Evolutionary conservation across 1,139 yeast genomes (phyloP).

Genomic region (Candida tropicalis): DNA sequence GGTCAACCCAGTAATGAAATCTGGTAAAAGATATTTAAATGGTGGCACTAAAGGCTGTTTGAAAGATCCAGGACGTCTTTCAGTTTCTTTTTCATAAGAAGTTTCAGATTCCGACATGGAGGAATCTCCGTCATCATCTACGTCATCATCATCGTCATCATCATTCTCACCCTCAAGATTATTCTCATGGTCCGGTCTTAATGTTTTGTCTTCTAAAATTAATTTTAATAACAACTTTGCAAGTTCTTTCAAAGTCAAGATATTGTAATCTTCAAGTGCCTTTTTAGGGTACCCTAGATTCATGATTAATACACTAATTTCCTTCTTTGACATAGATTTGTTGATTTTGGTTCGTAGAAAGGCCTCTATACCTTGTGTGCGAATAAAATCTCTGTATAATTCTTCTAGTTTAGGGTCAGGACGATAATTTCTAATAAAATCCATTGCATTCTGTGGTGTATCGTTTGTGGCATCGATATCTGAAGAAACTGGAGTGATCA

Average conservation of each 20-base stretch:
- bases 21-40: conserved; percentile 7
- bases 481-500: conserved; percentile 4
- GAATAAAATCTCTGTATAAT: conserved; percentile 46
- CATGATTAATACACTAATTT: conserved; percentile 45
- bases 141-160: too few relatives aligned
- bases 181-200: background rate
- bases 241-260: conserved; percentile 16
- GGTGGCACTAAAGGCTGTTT: background rate
- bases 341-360: conserved; percentile 60
- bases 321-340: conserved; percentile 50
- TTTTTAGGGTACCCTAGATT: conserved; percentile 41
- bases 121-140: background rate
- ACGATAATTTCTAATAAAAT: conserved; percentile 4
- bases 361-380: conserved; percentile 54
- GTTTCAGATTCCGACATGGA: background rate
- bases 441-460: background rate
- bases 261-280: conserved; percentile 12
- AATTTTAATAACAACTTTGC: conserved; percentile 20
- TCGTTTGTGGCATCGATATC: background rate
- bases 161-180: too few relatives aligned
- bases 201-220: conserved; percentile 17
- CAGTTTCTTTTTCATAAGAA: background rate
- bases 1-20: conserved; percentile 11
- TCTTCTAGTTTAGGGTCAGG: conserved; percentile 12
- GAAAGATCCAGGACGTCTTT: background rate